Conservation (phyloP, 1,284 basidiomycete genomes). For the Earliella scabrosa region DNA sequence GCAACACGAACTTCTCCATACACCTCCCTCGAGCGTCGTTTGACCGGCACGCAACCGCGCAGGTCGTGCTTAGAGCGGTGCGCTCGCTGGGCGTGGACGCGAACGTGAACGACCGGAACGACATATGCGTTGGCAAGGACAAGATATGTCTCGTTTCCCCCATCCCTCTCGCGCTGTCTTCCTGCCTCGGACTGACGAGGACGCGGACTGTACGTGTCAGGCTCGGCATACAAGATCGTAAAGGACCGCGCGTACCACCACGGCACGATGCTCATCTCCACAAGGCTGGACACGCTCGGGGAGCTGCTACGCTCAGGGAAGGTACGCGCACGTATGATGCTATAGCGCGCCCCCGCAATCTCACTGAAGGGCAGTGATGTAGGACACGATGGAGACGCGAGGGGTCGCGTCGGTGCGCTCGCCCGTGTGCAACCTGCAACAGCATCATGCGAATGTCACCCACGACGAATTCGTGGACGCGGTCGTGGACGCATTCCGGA, state of each 20-base stretch:
- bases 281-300: slow-evolving; percentile 72
- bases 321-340: slow-evolving; percentile 45
- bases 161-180: slow-evolving; percentile 7
- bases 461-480: slow-evolving; percentile 79
- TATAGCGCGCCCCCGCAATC: not conserved
- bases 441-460: slow-evolving; percentile 55
- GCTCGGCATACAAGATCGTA: slow-evolving; percentile 97
- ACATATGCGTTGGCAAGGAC: slow-evolving; percentile 80
- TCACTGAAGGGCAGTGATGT: slow-evolving; percentile 13
- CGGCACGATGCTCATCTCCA: slow-evolving; percentile 98
- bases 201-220: slow-evolving; percentile 74
- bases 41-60: slow-evolving; percentile 80
- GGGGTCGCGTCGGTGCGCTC: slow-evolving; percentile 93
- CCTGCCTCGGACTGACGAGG: slow-evolving; percentile 9
- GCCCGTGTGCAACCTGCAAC: slow-evolving; percentile 84
- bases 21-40: slow-evolving; percentile 86
- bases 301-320: slow-evolving; percentile 75
- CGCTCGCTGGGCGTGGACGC: slow-evolving; percentile 76
- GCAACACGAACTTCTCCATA: slow-evolving; percentile 98
- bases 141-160: slow-evolving; percentile 71
- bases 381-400: slow-evolving; percentile 83
- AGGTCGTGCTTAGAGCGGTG: slow-evolving; percentile 81
- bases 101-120: slow-evolving; percentile 88
- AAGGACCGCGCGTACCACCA: slow-evolving; percentile 95
- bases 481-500: slow-evolving; percentile 72